Evolutionary conservation across 1,139 yeast species (phyloP).

Genomic region (Pichia sp.): DNA sequence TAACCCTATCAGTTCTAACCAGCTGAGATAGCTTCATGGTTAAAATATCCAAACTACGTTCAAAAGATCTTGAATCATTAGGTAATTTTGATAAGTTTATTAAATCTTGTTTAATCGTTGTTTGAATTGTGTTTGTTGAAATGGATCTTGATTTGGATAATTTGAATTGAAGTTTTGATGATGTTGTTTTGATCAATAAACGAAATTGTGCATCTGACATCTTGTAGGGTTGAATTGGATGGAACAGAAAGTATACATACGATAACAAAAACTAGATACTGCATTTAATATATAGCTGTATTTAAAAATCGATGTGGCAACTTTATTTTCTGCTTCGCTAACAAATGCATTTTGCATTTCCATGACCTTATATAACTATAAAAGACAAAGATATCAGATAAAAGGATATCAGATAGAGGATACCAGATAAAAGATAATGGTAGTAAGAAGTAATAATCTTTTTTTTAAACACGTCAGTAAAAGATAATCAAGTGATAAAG

Average conservation of each 20-base stretch:
- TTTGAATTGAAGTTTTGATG: slow-evolving; percentile 12
- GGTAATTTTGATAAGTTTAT: slow-evolving; percentile 1
- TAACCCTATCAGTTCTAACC: slow-evolving; percentile 13
- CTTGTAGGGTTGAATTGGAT: background rate
- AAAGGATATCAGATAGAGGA: too few species aligned
- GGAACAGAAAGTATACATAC: background rate
- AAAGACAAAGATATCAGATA: too few species aligned
- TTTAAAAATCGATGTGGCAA: too few species aligned
- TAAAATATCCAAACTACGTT: slow-evolving; percentile 12
- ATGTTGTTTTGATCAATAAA: slow-evolving; percentile 10
- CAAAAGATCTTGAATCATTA: slow-evolving; percentile 12
- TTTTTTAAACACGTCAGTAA: too few species aligned
- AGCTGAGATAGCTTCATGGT: slow-evolving; percentile 11
- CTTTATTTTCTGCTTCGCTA: too few species aligned
- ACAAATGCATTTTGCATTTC: too few species aligned
- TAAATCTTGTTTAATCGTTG: slow-evolving; percentile 9
- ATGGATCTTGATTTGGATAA: slow-evolving; percentile 8
- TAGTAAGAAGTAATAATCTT: too few species aligned
- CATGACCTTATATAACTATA: too few species aligned
- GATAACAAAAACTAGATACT: too few species aligned
- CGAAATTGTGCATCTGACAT: slow-evolving; percentile 6
- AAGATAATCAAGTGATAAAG: too few species aligned
- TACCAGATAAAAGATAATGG: too few species aligned
- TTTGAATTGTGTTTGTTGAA: slow-evolving; percentile 9
- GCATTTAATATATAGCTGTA: too few species aligned